Conservation (phyloP, 192 early-diverging fungal species). For the Chytriomyces confervae region DNA sequence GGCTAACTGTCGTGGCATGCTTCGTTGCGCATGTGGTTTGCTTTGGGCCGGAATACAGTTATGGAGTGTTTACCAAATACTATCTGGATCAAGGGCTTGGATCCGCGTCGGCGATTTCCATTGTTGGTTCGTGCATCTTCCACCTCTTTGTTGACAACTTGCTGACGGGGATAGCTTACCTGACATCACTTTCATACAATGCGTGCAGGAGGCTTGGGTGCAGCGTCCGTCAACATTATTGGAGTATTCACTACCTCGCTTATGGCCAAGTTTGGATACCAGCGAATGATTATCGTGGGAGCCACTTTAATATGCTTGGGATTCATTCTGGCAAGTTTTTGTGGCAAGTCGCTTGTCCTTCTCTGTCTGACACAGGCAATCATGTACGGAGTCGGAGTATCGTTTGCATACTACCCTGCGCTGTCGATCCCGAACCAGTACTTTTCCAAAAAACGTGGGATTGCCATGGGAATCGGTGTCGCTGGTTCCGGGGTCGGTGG, state of each 20-base stretch:
- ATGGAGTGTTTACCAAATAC: constrained; percentile 47
- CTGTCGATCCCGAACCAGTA: constrained; percentile 71
- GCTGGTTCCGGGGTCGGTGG: constrained; percentile 77
- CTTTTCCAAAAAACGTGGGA: constrained; percentile 66
- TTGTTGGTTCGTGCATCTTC: constrained; percentile 34
- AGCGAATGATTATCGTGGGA: constrained; percentile 52
- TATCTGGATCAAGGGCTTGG: constrained; percentile 29
- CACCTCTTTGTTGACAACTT: background rate
- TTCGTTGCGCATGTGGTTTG: constrained; percentile 51
- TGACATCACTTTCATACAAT: too few relatives aligned
- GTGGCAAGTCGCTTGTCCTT: constrained; percentile 47
- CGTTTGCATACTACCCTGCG: constrained; percentile 67
- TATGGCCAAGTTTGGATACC: constrained; percentile 53
- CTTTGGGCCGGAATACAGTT: constrained; percentile 44
- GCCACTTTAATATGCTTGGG: constrained; percentile 45
- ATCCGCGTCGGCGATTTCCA: constrained; percentile 23
- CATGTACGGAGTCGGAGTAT: constrained; percentile 73
- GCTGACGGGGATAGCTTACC: background rate
- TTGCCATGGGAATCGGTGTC: constrained; percentile 75
- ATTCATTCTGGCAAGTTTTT: constrained; percentile 23
- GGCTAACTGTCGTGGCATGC: constrained; percentile 45
- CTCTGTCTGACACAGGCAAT: constrained; percentile 74
- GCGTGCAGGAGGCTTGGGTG: background rate
- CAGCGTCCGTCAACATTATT: background rate
- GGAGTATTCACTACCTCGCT: constrained; percentile 16